Base-by-base conservation (phyloP, 2,329 filamentous ascomycete genomes). In the Epichloe bromicola region DNA sequence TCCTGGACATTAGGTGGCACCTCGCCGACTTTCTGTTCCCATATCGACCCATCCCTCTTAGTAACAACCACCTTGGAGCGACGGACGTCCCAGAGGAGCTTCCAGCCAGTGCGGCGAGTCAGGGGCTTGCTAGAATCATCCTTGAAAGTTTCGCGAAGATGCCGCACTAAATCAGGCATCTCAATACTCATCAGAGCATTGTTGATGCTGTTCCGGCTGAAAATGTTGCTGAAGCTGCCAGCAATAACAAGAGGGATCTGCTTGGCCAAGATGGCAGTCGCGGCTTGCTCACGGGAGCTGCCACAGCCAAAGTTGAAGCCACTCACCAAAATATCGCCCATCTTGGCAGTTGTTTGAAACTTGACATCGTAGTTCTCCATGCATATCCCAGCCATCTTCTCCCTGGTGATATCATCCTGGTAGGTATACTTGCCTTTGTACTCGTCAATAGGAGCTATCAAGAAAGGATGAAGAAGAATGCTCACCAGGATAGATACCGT, bases 281-380 rank as follows among this genome's bases (percentile, higher is more conserved):
- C 90, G 5, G 88, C 88, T 66, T 95, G 65, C 66, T 96, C 90
- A 50, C 90, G 74, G 5, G 46, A 52, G 40, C 39, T 49, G 17
- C 89, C 89, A 57, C 83, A 88, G 46, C 91, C 91, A 62, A 96
- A 95, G 72, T 94, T 95, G 72, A 83, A 93, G 34, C 89, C 89
- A 0, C 83, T 70, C 0, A 96, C 89, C 1, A 96, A 77, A 50
- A 96, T 87, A 60, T 97, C 90, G 46, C 80, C 82, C 0, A 78
- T 63, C 56, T 77, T 76, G 44, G 85, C 83, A 37, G 83, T 72
- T 1, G 69, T 65, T 10, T 74, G 66, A 64, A 96, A 96, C 0
- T 72, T 64, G 0, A 76, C 69, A 63, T 97, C 91, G 69, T 95
- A 97, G 74, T 97, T 97, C 64, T 85, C 78, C 89, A 97, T 96